These are phyloP conservation scores for Neurospora intermedia DNA, from an alignment of 495 filamentous ascomycete species.

Conservation along the genomic window DNA sequence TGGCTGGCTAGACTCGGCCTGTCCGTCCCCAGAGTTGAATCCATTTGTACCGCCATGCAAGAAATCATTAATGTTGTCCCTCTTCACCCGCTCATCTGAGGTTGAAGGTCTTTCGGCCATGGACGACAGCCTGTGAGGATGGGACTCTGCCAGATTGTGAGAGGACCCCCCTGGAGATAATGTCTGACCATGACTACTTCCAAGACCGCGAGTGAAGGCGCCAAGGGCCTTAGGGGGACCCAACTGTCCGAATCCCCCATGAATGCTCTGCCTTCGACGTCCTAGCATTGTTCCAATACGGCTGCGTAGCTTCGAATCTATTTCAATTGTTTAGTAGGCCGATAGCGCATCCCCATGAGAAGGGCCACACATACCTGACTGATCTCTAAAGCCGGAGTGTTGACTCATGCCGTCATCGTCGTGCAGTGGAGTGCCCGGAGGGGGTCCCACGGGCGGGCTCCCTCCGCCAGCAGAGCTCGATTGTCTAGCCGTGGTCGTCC, in stretches of 20 bases:
- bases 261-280: constrained; percentile 48
- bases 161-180: constrained; percentile 42
- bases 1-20: constrained; percentile 16
- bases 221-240: constrained; percentile 34
- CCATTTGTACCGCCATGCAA: constrained; percentile 38
- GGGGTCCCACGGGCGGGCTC: constrained; percentile 16
- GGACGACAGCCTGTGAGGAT: constrained; percentile 36
- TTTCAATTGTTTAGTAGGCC: neutral
- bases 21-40: constrained; percentile 13
- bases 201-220: constrained; percentile 42
- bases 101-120: constrained; percentile 36
- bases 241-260: constrained; percentile 39
- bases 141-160: constrained; percentile 42
- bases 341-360: neutral
- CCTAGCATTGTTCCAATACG: constrained; percentile 75
- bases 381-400: constrained; percentile 43
- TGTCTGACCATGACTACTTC: constrained; percentile 38
- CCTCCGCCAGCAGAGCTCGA: constrained; percentile 27
- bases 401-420: constrained; percentile 55
- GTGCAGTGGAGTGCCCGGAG: constrained; percentile 15
- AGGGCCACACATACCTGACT: constrained; percentile 29
- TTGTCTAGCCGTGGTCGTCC: constrained; percentile 27
- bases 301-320: constrained; percentile 46
- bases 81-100: constrained; percentile 13
- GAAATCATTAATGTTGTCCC: neutral